Percentiles rank a stretch among this genome's conserved stretches.
Conservation (phyloP, 371 early-diverging fungal genomes). For the Lichtheimia corymbifera region DNA sequence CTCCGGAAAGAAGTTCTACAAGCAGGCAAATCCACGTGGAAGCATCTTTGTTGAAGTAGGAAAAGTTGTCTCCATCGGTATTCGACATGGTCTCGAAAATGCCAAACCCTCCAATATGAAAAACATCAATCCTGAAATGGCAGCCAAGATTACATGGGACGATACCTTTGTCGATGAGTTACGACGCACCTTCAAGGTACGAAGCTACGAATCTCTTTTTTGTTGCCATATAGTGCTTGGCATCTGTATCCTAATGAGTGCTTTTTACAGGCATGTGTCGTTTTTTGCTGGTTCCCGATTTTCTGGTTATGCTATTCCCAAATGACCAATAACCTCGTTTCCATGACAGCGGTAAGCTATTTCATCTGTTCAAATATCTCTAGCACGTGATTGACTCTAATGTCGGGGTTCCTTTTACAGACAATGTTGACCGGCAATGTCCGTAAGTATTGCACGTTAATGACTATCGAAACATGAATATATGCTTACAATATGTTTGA, state of each 20-base stretch:
- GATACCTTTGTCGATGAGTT: constrained; percentile 71
- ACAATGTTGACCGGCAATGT: constrained; percentile 64
- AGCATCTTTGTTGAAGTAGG: constrained; percentile 31
- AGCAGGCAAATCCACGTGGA: constrained; percentile 57
- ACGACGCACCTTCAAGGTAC: constrained; percentile 46
- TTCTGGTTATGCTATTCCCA: constrained; percentile 78
- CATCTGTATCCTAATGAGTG: no score
- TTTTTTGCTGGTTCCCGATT: constrained; percentile 69
- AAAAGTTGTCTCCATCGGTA: constrained; percentile 18
- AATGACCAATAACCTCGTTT: constrained; percentile 72
- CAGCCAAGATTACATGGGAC: constrained; percentile 53
- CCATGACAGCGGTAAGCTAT: constrained; percentile 51
- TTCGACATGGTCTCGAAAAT: constrained; percentile 38
- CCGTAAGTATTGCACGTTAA: constrained; percentile 22
- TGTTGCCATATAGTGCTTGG: no score
- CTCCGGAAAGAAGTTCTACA: constrained; percentile 54
- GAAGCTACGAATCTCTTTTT: no score
- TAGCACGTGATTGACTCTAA: background rate
- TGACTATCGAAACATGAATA: background rate
- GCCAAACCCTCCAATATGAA: constrained; percentile 32
- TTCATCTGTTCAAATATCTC: background rate
- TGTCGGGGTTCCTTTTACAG: background rate
- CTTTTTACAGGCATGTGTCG: constrained; percentile 51
- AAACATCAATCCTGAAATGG: constrained; percentile 20
- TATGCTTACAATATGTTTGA: background rate